Conservation (phyloP, 768 basidiomycete genomes). For the Suillus weaverae region DNA sequence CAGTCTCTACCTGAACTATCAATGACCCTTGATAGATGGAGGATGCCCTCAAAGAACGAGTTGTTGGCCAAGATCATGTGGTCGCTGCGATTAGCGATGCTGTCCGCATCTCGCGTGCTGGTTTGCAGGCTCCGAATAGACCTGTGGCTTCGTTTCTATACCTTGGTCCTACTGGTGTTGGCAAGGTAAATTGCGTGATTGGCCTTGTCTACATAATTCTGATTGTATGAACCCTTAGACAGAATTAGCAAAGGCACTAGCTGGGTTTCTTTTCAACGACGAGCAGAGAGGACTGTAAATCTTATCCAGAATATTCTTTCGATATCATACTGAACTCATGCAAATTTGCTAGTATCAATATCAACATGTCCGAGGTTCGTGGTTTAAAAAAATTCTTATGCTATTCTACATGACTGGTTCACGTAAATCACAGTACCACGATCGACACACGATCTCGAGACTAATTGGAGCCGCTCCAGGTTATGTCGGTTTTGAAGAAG, state of each 20-base stretch:
- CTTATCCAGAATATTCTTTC: conserved; percentile 14
- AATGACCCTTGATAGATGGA: conserved; percentile 68
- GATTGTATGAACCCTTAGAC: conserved; percentile 49
- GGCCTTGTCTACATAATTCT: background rate
- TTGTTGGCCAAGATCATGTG: conserved; percentile 93
- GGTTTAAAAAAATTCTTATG: background rate
- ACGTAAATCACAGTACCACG: conserved; percentile 65
- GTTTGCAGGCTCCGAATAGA: conserved; percentile 82
- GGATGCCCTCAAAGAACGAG: conserved; percentile 64
- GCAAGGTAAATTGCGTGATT: conserved; percentile 50
- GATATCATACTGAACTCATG: background rate
- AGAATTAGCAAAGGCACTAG: conserved; percentile 85
- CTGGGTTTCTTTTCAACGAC: conserved; percentile 87
- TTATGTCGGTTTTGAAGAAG: conserved; percentile 77
- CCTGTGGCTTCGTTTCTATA: conserved; percentile 94
- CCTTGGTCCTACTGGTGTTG: conserved; percentile 85
- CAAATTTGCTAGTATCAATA: conserved; percentile 62
- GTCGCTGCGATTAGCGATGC: conserved; percentile 84
- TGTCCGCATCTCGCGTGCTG: conserved; percentile 89
- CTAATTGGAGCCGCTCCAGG: conserved; percentile 93
- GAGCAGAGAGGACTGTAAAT: conserved; percentile 80
- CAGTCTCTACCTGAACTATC: background rate
- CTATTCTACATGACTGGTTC: background rate
- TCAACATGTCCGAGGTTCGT: conserved; percentile 86
- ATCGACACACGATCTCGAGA: conserved; percentile 87